Evolutionary conservation across 2,329 filamentous ascomycete species (phyloP).

Genomic region (Coniella vitis): DNA sequence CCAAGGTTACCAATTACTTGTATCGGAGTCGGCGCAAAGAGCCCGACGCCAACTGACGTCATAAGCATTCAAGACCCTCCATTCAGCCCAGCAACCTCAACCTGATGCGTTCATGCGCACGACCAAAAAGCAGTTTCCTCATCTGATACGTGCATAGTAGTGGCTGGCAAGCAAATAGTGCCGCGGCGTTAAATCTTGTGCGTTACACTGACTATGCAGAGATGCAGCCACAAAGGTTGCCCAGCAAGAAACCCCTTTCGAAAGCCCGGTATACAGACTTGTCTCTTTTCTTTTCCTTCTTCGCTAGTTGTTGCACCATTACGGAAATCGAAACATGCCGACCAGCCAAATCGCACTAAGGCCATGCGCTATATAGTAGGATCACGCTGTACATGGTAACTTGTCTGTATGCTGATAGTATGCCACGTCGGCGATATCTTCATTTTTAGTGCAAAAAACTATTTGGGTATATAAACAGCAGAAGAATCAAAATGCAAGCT

Average conservation of each 20-base stretch:
- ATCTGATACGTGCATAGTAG: not conserved
- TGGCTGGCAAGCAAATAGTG: no score
- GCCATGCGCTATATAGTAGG: no score
- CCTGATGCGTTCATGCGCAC: slow-evolving; percentile 1
- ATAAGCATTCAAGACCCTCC: slow-evolving; percentile 3
- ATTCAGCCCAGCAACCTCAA: not conserved
- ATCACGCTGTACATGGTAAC: not conserved
- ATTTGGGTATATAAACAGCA: slow-evolving; percentile 12
- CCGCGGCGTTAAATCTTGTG: not conserved
- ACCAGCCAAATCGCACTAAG: no score
- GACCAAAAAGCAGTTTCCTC: not conserved
- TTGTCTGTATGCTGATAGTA: not conserved
- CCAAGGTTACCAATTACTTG: no score
- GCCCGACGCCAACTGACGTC: not conserved
- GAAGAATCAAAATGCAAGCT: slow-evolving; percentile 2
- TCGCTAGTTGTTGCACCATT: no score
- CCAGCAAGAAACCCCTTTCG: no score
- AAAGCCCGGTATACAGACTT: no score
- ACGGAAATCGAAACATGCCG: no score
- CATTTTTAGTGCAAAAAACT: not conserved
- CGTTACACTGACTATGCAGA: not conserved
- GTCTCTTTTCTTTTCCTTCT: no score
- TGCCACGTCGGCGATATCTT: no score
- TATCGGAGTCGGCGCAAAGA: not conserved
- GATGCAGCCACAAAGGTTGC: not conserved